Evolutionary conservation across 495 filamentous ascomycete species (phyloP).

Genomic region (Peziza echinospora): DNA sequence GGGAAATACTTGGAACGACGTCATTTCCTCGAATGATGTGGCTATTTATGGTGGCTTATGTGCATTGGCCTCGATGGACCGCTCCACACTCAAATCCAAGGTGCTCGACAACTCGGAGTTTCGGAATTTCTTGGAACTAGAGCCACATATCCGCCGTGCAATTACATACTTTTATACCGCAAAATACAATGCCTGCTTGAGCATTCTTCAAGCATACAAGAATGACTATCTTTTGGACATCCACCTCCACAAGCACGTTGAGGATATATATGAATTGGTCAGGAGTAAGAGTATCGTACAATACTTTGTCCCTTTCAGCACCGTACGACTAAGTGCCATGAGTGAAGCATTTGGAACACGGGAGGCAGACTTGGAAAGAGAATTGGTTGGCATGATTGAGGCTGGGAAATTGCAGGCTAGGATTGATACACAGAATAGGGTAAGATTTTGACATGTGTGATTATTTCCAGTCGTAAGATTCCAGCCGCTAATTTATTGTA

Average conservation of each 20-base stretch:
- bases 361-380: constrained; percentile 25
- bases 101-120: constrained; percentile 66
- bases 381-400: constrained; percentile 52
- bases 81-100: constrained; percentile 44
- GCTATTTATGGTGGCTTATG: constrained; percentile 82
- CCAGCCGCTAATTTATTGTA: no score
- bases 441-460: no score
- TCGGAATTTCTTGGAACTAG: constrained; percentile 71
- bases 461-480: neutral
- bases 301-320: constrained; percentile 64
- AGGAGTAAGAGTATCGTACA: constrained; percentile 81
- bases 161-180: constrained; percentile 70
- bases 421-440: constrained; percentile 60
- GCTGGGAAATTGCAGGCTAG: constrained; percentile 48
- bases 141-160: constrained; percentile 83
- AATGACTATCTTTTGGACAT: constrained; percentile 78
- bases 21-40: constrained; percentile 67
- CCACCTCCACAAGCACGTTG: constrained; percentile 56
- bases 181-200: constrained; percentile 64
- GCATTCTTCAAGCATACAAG: constrained; percentile 58
- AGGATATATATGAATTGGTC: constrained; percentile 46
- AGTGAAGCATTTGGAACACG: constrained; percentile 31
- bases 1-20: constrained; percentile 41
- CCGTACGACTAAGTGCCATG: constrained; percentile 48
- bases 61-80: constrained; percentile 74